Evolutionary conservation across 148 eudicot species (phyloP).

Genomic region (Arbutus unedo): DNA sequence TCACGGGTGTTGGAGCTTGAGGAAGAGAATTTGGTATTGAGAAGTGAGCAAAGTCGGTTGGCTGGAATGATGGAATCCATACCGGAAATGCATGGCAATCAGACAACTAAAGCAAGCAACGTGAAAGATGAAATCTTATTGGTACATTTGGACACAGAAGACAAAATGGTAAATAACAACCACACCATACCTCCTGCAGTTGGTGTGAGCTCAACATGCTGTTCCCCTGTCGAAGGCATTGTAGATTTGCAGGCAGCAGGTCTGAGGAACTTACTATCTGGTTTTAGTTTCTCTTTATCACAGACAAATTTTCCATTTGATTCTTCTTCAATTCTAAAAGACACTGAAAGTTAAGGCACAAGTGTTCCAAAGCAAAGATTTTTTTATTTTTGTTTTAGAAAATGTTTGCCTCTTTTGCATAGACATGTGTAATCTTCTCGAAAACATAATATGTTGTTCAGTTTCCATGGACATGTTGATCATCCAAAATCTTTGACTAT

Average conservation of each 20-base stretch:
- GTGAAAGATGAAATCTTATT: slow-evolving; percentile 2
- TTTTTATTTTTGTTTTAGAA: not conserved
- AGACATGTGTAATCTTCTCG: not conserved
- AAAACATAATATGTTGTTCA: not conserved
- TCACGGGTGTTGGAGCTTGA: slow-evolving; percentile 32
- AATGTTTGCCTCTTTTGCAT: not conserved
- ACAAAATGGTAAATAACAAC: not conserved
- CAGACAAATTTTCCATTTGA: not conserved
- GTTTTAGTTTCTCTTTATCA: not conserved
- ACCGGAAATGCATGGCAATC: not conserved
- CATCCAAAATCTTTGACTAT: not conserved
- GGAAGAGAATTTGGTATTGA: slow-evolving; percentile 21
- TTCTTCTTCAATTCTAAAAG: not conserved
- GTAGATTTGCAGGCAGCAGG: slow-evolving; percentile 19
- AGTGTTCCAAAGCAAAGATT: not conserved
- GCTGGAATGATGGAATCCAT: not conserved
- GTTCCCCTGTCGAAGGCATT: slow-evolving; percentile 8
- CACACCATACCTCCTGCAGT: not conserved
- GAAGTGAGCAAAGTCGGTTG: slow-evolving; percentile 1
- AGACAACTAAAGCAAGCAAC: not conserved
- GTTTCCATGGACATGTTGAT: not conserved
- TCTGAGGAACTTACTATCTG: not conserved
- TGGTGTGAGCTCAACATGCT: not conserved
- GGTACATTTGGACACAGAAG: slow-evolving; percentile 14
- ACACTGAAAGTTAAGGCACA: not conserved